phyloP scores from a whole-genome alignment of 2,329 filamentous ascomycete species.

The Coniosporium tulheliwenetii region DNA sequence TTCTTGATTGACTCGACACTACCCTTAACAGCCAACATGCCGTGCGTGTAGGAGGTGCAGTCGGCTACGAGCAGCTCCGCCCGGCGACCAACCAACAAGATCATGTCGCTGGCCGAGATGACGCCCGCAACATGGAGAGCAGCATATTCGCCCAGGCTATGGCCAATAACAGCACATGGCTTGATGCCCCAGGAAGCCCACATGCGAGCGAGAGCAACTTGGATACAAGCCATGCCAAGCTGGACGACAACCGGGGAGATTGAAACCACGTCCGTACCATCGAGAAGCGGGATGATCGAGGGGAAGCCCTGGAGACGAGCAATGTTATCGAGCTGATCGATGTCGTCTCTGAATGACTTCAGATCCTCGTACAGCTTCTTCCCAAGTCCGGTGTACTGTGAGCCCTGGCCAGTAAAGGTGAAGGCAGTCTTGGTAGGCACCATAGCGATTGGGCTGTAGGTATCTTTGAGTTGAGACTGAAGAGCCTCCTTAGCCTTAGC shows the following conservation, averaged over 20 bases:
- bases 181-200: slow-evolving; percentile 39
- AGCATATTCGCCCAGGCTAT: slow-evolving; percentile 59
- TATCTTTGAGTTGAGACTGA: slow-evolving; percentile 31
- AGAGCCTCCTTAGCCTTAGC: slow-evolving; percentile 28
- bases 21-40: slow-evolving; percentile 46
- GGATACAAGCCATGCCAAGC: slow-evolving; percentile 36
- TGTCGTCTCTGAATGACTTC: slow-evolving; percentile 30
- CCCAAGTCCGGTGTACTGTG: slow-evolving; percentile 35
- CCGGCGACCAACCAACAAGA: slow-evolving; percentile 55
- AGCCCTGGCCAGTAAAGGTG: slow-evolving; percentile 37
- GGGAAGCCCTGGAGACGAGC: slow-evolving; percentile 29
- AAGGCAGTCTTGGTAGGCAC: slow-evolving; percentile 34
- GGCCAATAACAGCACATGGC: slow-evolving; percentile 35
- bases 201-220: slow-evolving; percentile 36
- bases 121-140: slow-evolving; percentile 57
- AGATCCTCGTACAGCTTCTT: slow-evolving; percentile 34
- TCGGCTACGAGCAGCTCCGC: slow-evolving; percentile 48
- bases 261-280: slow-evolving; percentile 31
- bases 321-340: slow-evolving; percentile 32
- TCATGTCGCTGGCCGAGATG: slow-evolving; percentile 52
- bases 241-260: slow-evolving; percentile 36
- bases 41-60: slow-evolving; percentile 51
- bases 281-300: slow-evolving; percentile 32
- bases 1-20: slow-evolving; percentile 36
- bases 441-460: slow-evolving; percentile 36